Percentiles rank a stretch among this genome's conserved stretches.
Evolutionary conservation across 192 early-diverging fungal genomes (phyloP).

Genomic region (Coemansia sp.): DNA sequence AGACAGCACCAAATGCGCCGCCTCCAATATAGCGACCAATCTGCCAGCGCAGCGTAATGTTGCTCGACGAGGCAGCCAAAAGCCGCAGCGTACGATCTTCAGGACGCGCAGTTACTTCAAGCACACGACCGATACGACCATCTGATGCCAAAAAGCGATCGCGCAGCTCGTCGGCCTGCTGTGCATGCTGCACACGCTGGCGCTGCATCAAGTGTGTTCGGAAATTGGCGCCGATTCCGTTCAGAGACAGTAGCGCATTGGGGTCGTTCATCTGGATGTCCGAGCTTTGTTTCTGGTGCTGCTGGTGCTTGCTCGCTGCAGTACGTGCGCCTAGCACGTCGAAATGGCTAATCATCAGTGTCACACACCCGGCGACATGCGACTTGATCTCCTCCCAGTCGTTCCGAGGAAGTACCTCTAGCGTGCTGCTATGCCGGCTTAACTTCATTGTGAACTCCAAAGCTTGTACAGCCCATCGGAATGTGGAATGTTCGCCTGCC

Average conservation of each 20-base stretch:
- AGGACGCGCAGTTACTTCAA: slow-evolving; percentile 67
- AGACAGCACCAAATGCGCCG: slow-evolving; percentile 86
- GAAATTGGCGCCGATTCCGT: slow-evolving; percentile 36
- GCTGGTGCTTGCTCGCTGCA: slow-evolving; percentile 24
- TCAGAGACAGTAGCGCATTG: slow-evolving; percentile 32
- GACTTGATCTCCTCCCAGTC: slow-evolving; percentile 71
- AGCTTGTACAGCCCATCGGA: slow-evolving; percentile 81
- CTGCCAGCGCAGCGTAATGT: slow-evolving; percentile 84
- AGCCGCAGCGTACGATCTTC: slow-evolving; percentile 77
- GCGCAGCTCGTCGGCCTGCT: slow-evolving; percentile 28
- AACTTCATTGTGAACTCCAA: slow-evolving; percentile 80
- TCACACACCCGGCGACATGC: slow-evolving; percentile 76
- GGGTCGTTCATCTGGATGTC: slow-evolving; percentile 24
- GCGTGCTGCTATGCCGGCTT: slow-evolving; percentile 67
- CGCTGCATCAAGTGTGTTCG: slow-evolving; percentile 42
- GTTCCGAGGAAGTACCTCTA: slow-evolving; percentile 63
- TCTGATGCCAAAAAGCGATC: slow-evolving; percentile 24
- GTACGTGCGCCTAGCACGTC: slow-evolving; percentile 70
- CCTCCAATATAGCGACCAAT: slow-evolving; percentile 80
- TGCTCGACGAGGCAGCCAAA: slow-evolving; percentile 71
- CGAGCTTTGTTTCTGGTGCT: slow-evolving; percentile 26
- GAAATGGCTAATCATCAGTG: slow-evolving; percentile 77
- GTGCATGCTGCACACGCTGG: slow-evolving; percentile 34
- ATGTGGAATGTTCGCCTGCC: slow-evolving; percentile 74
- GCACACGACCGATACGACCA: slow-evolving; percentile 65